Evolutionary conservation across 768 basidiomycete genomes (phyloP).

Genomic region (Kondoa subrosea): DNA sequence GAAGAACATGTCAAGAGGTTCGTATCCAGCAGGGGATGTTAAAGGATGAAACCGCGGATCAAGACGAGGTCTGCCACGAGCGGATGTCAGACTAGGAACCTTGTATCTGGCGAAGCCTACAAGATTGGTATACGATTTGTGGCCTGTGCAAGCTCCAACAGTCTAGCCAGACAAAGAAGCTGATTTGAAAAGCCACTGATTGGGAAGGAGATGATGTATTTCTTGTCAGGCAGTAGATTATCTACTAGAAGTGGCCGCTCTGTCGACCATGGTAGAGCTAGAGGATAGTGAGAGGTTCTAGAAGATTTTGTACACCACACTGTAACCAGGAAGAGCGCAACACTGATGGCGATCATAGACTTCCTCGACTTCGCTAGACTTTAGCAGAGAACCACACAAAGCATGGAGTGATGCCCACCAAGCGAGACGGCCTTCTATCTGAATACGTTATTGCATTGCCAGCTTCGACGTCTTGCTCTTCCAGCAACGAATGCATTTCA

Average conservation of each 20-base stretch:
- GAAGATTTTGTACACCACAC: no score
- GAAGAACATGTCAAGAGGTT: background rate
- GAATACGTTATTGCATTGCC: no score
- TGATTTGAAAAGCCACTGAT: background rate
- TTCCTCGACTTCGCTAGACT: no score
- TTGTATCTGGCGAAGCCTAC: background rate
- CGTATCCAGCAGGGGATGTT: background rate
- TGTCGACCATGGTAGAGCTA: background rate
- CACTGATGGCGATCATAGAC: no score
- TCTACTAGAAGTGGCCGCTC: background rate
- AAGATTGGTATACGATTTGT: background rate
- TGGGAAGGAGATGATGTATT: background rate
- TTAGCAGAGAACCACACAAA: no score
- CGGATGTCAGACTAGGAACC: background rate
- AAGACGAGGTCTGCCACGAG: background rate
- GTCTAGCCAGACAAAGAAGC: background rate
- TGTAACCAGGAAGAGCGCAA: no score
- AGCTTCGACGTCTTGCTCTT: no score
- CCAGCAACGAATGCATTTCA: no score
- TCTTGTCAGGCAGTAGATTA: background rate
- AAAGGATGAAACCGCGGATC: background rate
- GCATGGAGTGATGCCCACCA: no score
- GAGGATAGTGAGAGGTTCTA: no score
- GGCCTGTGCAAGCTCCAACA: background rate
- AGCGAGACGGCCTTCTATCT: no score